Conservation (phyloP, 495 filamentous ascomycete genomes). For the Tuber borchii region DNA sequence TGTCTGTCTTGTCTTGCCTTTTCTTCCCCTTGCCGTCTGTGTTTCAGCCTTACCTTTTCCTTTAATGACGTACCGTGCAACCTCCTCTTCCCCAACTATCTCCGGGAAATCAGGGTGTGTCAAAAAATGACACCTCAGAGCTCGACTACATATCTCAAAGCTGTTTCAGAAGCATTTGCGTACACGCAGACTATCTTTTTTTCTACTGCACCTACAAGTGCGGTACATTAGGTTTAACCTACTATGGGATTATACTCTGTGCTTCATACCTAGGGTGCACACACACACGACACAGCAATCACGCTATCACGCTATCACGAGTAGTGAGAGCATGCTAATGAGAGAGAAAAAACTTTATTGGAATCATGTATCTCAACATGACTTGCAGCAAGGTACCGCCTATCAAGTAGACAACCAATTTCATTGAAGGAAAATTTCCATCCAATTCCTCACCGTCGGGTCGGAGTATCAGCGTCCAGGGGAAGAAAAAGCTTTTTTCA, state of each 20-base stretch:
- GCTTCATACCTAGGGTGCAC: not conserved
- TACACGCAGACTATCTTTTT: slow-evolving; percentile 11
- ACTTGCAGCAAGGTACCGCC: slow-evolving; percentile 31
- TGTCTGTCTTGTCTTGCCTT: not conserved
- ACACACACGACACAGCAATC: not conserved
- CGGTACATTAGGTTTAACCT: not conserved
- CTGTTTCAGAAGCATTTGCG: slow-evolving; percentile 25
- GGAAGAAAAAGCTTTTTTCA: slow-evolving; percentile 6
- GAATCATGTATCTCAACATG: slow-evolving; percentile 33
- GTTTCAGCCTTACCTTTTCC: slow-evolving; percentile 38
- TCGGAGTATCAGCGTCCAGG: slow-evolving; percentile 18
- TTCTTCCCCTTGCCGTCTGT: slow-evolving; percentile 23
- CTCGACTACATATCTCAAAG: slow-evolving; percentile 19
- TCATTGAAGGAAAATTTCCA: slow-evolving; percentile 32
- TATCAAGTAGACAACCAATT: slow-evolving; percentile 16
- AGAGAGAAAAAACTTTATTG: slow-evolving; percentile 22
- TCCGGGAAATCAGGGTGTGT: slow-evolving; percentile 10
- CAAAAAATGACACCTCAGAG: slow-evolving; percentile 31
- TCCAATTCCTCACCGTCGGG: slow-evolving; percentile 34
- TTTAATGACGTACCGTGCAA: slow-evolving; percentile 23
- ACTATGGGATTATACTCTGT: not conserved
- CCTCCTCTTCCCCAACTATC: not conserved
- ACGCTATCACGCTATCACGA: slow-evolving; percentile 3
- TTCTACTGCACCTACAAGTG: slow-evolving; percentile 6
- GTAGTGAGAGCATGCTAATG: not conserved